Conservation (phyloP, 31 red algal species). For the Bonnemaisonia californica region DNA sequence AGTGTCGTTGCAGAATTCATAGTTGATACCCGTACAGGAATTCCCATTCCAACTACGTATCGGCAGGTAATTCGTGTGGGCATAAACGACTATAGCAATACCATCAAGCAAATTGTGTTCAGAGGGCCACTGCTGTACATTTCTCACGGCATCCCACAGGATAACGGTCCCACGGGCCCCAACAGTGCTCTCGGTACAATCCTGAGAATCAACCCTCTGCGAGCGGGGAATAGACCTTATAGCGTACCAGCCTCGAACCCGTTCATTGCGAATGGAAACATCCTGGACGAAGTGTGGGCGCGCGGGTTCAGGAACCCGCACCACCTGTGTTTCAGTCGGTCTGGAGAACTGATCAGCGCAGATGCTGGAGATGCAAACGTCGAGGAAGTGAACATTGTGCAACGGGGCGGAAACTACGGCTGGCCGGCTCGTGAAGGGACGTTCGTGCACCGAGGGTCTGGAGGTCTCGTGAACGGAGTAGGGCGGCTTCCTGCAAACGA, state of each 20-base stretch:
- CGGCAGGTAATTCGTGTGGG: not conserved
- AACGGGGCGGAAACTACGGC: slow-evolving; percentile 53
- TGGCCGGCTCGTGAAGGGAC: slow-evolving; percentile 72
- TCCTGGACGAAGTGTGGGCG: slow-evolving; percentile 44
- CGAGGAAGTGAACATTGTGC: slow-evolving; percentile 72
- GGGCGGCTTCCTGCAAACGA: slow-evolving; percentile 48
- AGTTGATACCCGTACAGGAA: not conserved
- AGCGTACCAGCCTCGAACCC: not conserved
- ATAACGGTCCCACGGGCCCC: not conserved
- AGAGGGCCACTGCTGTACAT: not conserved
- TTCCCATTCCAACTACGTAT: not conserved
- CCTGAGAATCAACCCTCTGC: not conserved
- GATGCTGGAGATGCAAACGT: slow-evolving; percentile 58
- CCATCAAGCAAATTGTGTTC: not conserved
- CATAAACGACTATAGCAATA: not conserved
- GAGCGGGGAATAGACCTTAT: not conserved
- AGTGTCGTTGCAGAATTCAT: not conserved
- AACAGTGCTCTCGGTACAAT: not conserved
- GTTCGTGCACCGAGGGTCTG: slow-evolving; percentile 43
- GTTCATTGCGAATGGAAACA: not conserved
- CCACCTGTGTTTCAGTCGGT: slow-evolving; percentile 46
- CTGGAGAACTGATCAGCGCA: slow-evolving; percentile 51
- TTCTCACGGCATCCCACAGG: not conserved
- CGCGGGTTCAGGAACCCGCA: slow-evolving; percentile 74
- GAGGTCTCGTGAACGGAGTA: slow-evolving; percentile 44